phyloP scores from a whole-genome alignment of 2,329 filamentous ascomycete species.

The Elsinoe perseae region DNA sequence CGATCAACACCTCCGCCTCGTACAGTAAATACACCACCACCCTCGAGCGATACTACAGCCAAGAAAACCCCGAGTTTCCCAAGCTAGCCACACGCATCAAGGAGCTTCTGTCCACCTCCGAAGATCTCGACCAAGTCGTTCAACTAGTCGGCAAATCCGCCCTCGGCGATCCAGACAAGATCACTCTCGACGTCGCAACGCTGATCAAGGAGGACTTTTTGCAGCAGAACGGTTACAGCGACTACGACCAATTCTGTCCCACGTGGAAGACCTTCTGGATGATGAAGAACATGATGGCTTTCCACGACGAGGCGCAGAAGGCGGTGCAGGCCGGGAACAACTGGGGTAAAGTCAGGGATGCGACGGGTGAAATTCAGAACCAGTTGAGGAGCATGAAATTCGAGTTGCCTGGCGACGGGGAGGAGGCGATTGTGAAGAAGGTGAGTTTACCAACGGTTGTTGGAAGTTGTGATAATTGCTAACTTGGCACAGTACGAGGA shows the following conservation, averaged over 20 bases:
- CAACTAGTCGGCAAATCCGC: conserved; percentile 97
- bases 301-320: conserved; percentile 96
- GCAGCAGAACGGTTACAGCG: conserved; percentile 97
- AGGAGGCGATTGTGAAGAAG: conserved; percentile 77
- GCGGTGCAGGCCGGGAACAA: conserved; percentile 81
- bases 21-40: conserved; percentile 94
- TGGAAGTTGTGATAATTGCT: conserved; percentile 30
- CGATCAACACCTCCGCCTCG: conserved; percentile 87
- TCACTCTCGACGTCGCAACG: conserved; percentile 84
- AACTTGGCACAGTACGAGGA: conserved; percentile 68
- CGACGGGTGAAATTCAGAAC: conserved; percentile 76
- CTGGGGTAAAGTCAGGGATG: conserved; percentile 89
- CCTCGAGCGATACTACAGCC: conserved; percentile 89
- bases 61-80: conserved; percentile 90
- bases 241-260: conserved; percentile 98
- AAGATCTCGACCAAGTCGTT: conserved; percentile 96
- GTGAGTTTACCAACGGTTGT: conserved; percentile 40
- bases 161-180: conserved; percentile 94
- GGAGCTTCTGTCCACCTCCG: conserved; percentile 86
- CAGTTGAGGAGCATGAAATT: conserved; percentile 93
- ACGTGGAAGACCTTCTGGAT: conserved; percentile 99
- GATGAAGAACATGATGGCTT: conserved; percentile 99
- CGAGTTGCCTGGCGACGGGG: conserved; percentile 77
- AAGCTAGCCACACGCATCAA: conserved; percentile 86
- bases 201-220: conserved; percentile 97